Conservation (phyloP, 768 basidiomycete genomes). For the Termitomyces sp. region DNA sequence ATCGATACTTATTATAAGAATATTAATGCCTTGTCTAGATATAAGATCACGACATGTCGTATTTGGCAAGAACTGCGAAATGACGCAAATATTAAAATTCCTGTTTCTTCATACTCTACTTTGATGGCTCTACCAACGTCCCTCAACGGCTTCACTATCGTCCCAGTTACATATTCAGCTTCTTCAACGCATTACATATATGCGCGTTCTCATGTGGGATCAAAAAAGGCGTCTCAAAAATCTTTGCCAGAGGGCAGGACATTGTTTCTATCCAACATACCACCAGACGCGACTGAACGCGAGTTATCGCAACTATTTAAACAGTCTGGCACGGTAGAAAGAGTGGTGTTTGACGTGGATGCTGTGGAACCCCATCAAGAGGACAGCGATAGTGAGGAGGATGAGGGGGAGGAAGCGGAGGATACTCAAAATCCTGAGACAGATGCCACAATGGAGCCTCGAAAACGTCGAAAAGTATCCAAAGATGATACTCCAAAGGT, state of each 20-base stretch:
- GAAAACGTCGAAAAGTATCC: conserved; percentile 35
- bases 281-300: conserved; percentile 81
- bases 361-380: conserved; percentile 34
- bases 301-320: conserved; percentile 78
- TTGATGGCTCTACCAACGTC: conserved; percentile 22
- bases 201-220: conserved; percentile 54
- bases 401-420: conserved; percentile 33
- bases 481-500: conserved; percentile 43
- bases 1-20: background rate
- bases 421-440: conserved; percentile 21
- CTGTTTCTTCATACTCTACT: background rate
- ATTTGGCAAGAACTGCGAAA: background rate
- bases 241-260: conserved; percentile 55
- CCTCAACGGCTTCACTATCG: conserved; percentile 43
- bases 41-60: background rate
- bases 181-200: conserved; percentile 69
- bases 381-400: conserved; percentile 35
- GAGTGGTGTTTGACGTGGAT: conserved; percentile 58
- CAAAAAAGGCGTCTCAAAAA: conserved; percentile 30
- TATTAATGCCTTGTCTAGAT: background rate
- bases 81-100: conserved; percentile 4
- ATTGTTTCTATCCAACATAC: conserved; percentile 84
- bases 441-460: conserved; percentile 24
- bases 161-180: conserved; percentile 37
- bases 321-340: conserved; percentile 69